Conservation (phyloP, 208 protist genomes). For the Histomonas meleagridis region DNA sequence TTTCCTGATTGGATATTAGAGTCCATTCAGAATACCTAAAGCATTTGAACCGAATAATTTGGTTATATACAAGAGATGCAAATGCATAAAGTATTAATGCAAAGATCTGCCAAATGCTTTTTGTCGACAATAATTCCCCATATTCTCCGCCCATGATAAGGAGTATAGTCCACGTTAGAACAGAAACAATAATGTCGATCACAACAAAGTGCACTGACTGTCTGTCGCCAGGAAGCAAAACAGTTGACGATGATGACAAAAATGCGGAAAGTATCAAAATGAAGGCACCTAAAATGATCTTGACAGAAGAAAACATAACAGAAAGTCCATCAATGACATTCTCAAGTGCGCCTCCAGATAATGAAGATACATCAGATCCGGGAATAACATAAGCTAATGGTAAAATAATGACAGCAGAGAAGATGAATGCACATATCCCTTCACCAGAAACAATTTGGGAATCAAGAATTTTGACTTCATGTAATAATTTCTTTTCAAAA, state of each 20-base stretch:
- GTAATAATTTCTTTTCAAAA: not conserved
- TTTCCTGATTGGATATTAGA: too few species aligned
- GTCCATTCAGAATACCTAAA: slow-evolving; percentile 5
- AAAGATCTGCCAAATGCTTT: not conserved
- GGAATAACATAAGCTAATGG: not conserved
- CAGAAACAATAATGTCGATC: not conserved
- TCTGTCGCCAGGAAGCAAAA: not conserved
- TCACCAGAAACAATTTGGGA: not conserved
- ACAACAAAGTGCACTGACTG: not conserved
- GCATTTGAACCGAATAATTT: not conserved
- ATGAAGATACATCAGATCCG: not conserved
- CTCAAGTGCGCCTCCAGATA: not conserved
- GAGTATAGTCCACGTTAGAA: not conserved
- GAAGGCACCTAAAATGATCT: not conserved
- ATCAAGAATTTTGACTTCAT: not conserved
- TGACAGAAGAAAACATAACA: not conserved
- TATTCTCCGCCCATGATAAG: not conserved
- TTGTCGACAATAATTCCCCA: not conserved
- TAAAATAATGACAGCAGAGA: not conserved
- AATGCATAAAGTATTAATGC: not conserved
- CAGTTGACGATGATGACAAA: not conserved
- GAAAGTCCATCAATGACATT: not conserved
- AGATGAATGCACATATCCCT: not conserved
- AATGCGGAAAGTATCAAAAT: not conserved
- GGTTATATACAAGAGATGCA: not conserved